Conservation (phyloP, 805 yeast genomes). For the Lachancea fermentati region DNA sequence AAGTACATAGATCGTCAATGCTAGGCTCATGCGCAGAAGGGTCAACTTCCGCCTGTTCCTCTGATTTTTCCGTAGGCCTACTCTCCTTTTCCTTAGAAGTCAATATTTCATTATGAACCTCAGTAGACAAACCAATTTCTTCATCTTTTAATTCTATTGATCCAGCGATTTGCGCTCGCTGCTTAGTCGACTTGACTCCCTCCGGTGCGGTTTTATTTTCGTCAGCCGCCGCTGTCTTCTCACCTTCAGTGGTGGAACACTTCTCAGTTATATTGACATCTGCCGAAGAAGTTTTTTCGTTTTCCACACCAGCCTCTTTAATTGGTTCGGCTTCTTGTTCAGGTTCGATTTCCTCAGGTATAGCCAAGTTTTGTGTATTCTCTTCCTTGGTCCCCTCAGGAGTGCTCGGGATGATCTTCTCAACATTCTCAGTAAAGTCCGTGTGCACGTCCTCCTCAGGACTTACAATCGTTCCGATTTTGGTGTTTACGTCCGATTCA, state of each 20-base stretch:
- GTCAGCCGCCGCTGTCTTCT: too few relatives aligned
- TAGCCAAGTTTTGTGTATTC: too few relatives aligned
- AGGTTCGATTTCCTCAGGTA: neutral
- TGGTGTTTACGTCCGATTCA: neutral
- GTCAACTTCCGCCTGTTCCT: neutral
- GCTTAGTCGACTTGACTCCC: too few relatives aligned
- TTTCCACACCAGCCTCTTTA: neutral
- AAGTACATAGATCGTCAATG: neutral
- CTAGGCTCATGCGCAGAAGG: neutral
- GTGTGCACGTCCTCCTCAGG: slow-evolving; percentile 7
- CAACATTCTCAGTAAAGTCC: neutral
- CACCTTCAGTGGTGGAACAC: too few relatives aligned
- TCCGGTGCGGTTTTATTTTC: too few relatives aligned
- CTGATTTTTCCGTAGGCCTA: neutral
- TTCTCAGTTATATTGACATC: too few relatives aligned
- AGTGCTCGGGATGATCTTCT: neutral
- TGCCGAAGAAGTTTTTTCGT: neutral
- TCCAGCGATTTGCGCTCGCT: too few relatives aligned
- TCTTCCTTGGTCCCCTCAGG: neutral
- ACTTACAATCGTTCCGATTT: slow-evolving; percentile 2
- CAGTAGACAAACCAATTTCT: neutral
- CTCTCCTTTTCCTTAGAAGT: slow-evolving; percentile 2
- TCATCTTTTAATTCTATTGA: neutral
- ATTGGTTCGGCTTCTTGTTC: neutral
- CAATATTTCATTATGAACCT: slow-evolving; percentile 2